Conservation (phyloP, 495 filamentous ascomycete species). For the Recurvomyces mirabilis region DNA sequence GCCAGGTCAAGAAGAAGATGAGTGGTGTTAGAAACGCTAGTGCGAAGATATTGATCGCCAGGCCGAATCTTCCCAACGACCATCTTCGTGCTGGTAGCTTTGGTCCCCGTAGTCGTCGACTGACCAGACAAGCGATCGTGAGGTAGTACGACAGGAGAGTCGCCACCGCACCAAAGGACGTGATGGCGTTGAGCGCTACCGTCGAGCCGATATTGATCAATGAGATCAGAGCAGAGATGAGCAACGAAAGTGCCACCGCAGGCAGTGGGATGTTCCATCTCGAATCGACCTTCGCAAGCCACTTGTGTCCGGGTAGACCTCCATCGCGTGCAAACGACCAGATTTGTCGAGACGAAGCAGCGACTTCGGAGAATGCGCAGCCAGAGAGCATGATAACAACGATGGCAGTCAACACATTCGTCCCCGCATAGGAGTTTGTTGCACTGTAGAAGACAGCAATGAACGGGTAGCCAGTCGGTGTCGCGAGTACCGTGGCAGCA, state of each 20-base stretch:
- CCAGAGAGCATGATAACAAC: conserved; percentile 15
- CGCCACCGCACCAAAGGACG: conserved; percentile 55
- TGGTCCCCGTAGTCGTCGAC: not conserved
- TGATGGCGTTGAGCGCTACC: conserved; percentile 54
- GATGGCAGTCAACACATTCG: conserved; percentile 21
- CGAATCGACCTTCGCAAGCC: conserved; percentile 39
- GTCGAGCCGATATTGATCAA: conserved; percentile 62
- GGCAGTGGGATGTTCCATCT: conserved; percentile 55
- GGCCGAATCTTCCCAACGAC: not conserved
- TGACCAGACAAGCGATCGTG: not conserved
- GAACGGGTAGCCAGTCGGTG: not conserved
- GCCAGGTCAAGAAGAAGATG: not conserved
- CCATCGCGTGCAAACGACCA: conserved; percentile 1
- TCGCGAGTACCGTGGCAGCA: not conserved
- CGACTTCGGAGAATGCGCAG: conserved; percentile 3
- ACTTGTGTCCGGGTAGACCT: not conserved
- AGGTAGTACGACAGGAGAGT: conserved; percentile 51
- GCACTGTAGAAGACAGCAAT: conserved; percentile 25
- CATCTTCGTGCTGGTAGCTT: not conserved
- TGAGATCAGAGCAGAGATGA: conserved; percentile 55
- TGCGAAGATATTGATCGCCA: conserved; percentile 2
- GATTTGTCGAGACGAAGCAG: conserved; percentile 7
- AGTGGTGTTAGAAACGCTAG: not conserved
- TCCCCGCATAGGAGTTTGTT: conserved; percentile 33
- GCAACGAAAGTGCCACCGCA: conserved; percentile 50